Percentiles rank a stretch among this genome's conserved stretches.
Evolutionary conservation across 192 early-diverging fungal species (phyloP).

Genomic region (Geranomyces michiganensis): DNA sequence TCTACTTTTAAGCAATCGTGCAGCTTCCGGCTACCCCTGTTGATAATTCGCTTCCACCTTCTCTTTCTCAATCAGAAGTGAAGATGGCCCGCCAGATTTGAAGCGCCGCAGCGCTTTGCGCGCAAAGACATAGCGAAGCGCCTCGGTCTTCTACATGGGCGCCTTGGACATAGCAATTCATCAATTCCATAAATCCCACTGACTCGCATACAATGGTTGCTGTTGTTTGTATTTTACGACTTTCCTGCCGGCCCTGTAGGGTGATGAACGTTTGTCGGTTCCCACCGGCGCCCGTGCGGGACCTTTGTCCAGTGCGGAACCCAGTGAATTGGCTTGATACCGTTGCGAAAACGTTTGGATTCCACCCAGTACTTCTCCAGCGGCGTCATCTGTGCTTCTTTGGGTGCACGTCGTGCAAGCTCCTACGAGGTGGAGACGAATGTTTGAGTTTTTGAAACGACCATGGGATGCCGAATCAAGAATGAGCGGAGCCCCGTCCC

Average conservation of each 20-base stretch:
- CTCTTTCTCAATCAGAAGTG: no score
- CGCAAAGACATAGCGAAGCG: no score
- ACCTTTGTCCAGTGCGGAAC: slow-evolving; percentile 60
- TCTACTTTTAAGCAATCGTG: no score
- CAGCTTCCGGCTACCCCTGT: no score
- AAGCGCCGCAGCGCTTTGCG: no score
- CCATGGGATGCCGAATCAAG: background rate
- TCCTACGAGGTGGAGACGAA: slow-evolving; percentile 36
- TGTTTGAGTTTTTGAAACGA: background rate
- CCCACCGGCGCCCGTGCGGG: slow-evolving; percentile 47
- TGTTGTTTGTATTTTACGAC: background rate
- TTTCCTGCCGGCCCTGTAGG: slow-evolving; percentile 21
- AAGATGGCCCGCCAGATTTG: no score
- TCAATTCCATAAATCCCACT: no score
- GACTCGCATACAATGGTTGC: background rate
- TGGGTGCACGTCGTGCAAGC: slow-evolving; percentile 37
- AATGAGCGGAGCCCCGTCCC: background rate
- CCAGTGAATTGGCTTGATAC: slow-evolving; percentile 59
- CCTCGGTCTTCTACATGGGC: no score
- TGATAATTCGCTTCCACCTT: no score
- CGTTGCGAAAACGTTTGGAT: slow-evolving; percentile 55
- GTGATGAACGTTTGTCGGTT: slow-evolving; percentile 42
- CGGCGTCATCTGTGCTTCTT: slow-evolving; percentile 50
- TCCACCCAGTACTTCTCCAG: slow-evolving; percentile 59
- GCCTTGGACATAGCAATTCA: no score